Conservation (phyloP, 2,329 filamentous ascomycete species). For the Fusarium sp. region DNA sequence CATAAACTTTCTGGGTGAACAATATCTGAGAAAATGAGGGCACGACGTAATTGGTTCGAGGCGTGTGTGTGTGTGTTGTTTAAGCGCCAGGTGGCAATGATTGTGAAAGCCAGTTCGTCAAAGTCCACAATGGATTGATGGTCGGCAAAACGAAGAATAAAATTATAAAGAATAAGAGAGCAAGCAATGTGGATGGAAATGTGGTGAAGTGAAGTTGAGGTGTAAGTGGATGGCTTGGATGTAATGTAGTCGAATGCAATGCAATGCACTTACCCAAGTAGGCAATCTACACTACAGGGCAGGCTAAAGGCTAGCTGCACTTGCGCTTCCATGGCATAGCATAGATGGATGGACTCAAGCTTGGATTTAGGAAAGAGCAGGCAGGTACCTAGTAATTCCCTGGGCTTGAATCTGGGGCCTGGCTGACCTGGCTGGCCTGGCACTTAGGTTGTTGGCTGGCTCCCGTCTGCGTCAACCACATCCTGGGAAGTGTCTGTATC, state of each 20-base stretch:
- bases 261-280: background rate
- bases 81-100: background rate
- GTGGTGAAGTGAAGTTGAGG: slow-evolving; percentile 7
- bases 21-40: background rate
- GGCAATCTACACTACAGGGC: background rate
- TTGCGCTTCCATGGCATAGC: background rate
- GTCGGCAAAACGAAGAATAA: background rate
- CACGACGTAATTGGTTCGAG: background rate
- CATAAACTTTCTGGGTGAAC: background rate
- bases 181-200: background rate
- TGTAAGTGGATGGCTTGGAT: slow-evolving; percentile 17
- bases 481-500: slow-evolving; percentile 12
- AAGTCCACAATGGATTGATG: background rate
- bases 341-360: background rate
- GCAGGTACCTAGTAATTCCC: background rate
- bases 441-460: background rate
- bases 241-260: slow-evolving; percentile 5
- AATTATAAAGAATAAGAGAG: background rate
- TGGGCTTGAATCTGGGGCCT: background rate
- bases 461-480: slow-evolving; percentile 9
- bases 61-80: background rate
- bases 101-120: background rate
- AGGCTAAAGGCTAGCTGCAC: background rate
- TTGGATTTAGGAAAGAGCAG: background rate
- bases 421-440: background rate